Conservation (phyloP, 208 protist species). For the Trypanosoma congolense region DNA sequence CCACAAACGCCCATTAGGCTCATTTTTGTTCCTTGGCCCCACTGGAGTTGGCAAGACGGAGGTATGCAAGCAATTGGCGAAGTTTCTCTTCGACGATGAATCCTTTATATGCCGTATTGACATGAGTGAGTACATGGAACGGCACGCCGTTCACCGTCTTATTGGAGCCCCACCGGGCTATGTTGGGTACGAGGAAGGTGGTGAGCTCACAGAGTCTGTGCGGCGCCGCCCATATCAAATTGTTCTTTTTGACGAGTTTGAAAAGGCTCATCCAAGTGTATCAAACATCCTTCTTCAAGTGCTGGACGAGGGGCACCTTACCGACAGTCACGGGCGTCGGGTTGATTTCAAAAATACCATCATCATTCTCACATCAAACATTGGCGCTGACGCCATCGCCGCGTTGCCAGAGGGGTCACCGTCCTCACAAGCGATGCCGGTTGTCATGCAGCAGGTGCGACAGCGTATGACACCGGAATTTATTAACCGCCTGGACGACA, state of each 20-base stretch:
- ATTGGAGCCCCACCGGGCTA: slow-evolving; percentile 99
- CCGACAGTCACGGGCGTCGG: slow-evolving; percentile 94
- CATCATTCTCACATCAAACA: slow-evolving; percentile 97
- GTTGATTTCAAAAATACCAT: slow-evolving; percentile 98
- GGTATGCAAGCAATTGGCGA: slow-evolving; percentile 93
- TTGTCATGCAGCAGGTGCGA: slow-evolving; percentile 88
- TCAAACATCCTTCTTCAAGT: slow-evolving; percentile 98
- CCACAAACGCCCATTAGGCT: slow-evolving; percentile 89
- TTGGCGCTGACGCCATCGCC: slow-evolving; percentile 89
- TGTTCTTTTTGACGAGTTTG: slow-evolving; percentile 98
- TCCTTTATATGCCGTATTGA: slow-evolving; percentile 96
- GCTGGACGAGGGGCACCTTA: slow-evolving; percentile 97
- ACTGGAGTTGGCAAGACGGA: slow-evolving; percentile 97
- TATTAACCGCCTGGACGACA: slow-evolving; percentile 98
- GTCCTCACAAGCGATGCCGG: slow-evolving; percentile 38
- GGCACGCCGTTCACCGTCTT: slow-evolving; percentile 92
- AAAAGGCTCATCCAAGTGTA: slow-evolving; percentile 98
- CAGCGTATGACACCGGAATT: slow-evolving; percentile 96
- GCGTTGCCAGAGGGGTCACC: slow-evolving; percentile 54
- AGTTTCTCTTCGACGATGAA: slow-evolving; percentile 96
- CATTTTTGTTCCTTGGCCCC: slow-evolving; percentile 96
- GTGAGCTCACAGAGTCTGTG: slow-evolving; percentile 98
- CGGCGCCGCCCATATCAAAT: slow-evolving; percentile 96
- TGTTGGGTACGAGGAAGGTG: slow-evolving; percentile 98
- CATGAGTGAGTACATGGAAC: slow-evolving; percentile 99